Percentiles rank a stretch among this genome's conserved stretches.
phyloP scores from a whole-genome alignment of 352 stramenopile genomes.

The Globisporangium apiculatum region DNA sequence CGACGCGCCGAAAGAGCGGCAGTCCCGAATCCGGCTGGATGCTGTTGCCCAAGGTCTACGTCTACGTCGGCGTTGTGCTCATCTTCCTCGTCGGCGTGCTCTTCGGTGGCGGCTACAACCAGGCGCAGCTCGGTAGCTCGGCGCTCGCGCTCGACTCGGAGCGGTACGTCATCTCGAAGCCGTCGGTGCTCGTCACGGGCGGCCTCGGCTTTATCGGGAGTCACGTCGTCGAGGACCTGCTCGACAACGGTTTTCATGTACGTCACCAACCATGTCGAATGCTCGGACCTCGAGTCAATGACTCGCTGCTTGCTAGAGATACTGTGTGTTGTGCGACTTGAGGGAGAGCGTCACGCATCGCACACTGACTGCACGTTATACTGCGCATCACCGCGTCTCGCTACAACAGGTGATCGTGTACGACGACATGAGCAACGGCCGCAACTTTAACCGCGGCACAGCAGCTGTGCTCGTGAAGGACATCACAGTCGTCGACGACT shows the following conservation, averaged over 20 bases:
- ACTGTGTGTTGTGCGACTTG: neutral
- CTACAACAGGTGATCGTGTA: slow-evolving; percentile 64
- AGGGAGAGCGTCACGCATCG: neutral
- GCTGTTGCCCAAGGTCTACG: slow-evolving; percentile 58
- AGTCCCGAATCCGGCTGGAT: slow-evolving; percentile 56
- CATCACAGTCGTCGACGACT: slow-evolving; percentile 76
- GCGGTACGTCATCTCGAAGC: slow-evolving; percentile 26
- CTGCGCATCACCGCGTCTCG: too few relatives aligned
- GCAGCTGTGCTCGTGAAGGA: slow-evolving; percentile 77
- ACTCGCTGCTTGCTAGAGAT: too few relatives aligned
- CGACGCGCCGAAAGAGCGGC: slow-evolving; percentile 15
- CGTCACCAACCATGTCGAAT: slow-evolving; percentile 5
- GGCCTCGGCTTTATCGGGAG: slow-evolving; percentile 82
- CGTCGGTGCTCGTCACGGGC: slow-evolving; percentile 72
- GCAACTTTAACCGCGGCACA: slow-evolving; percentile 75
- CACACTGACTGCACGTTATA: neutral
- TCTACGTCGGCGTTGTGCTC: slow-evolving; percentile 58
- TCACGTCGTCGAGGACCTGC: slow-evolving; percentile 76
- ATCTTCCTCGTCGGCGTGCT: slow-evolving; percentile 60
- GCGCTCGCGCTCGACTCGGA: slow-evolving; percentile 18
- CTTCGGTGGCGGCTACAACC: slow-evolving; percentile 61
- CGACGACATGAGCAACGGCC: slow-evolving; percentile 86
- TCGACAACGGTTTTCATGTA: slow-evolving; percentile 72
- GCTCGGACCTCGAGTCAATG: too few relatives aligned
- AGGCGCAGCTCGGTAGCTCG: slow-evolving; percentile 19